Evolutionary conservation across 2,329 filamentous ascomycete genomes (phyloP).

Genomic region (Chaetomiaceae sp.): DNA sequence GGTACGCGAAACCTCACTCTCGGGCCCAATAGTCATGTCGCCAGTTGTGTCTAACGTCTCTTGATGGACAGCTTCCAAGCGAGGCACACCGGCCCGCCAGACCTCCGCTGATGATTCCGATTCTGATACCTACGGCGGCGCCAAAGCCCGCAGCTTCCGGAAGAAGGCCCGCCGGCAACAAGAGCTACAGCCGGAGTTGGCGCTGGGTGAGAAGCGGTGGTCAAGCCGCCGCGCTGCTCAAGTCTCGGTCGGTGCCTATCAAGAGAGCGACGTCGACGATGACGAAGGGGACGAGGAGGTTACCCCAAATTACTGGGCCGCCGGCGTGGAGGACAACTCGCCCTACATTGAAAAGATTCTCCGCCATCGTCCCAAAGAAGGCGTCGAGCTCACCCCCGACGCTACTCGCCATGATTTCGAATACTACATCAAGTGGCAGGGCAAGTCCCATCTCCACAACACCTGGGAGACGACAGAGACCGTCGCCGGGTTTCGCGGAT

Average conservation of each 20-base stretch:
- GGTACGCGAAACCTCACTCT: constrained; percentile 44
- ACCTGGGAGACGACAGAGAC: constrained; percentile 84
- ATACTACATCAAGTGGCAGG: constrained; percentile 94
- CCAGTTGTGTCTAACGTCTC: constrained; percentile 3
- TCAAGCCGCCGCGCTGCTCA: constrained; percentile 30
- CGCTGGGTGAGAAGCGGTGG: constrained; percentile 29
- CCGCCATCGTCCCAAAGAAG: constrained; percentile 76
- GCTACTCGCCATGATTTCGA: constrained; percentile 73
- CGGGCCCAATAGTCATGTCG: not conserved
- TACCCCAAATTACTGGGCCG: constrained; percentile 66
- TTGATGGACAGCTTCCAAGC: constrained; percentile 25
- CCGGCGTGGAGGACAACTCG: constrained; percentile 67
- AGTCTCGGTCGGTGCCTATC: constrained; percentile 41
- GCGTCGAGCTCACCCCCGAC: constrained; percentile 54
- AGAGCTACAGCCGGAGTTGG: constrained; percentile 25
- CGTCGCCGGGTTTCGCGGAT: constrained; percentile 73
- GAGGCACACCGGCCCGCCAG: constrained; percentile 29
- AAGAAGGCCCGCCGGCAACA: constrained; percentile 30
- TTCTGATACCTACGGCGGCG: constrained; percentile 29
- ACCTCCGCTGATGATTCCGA: constrained; percentile 28
- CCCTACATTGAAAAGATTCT: constrained; percentile 89
- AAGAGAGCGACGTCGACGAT: constrained; percentile 60
- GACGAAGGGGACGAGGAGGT: constrained; percentile 61
- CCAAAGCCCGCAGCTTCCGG: constrained; percentile 28
- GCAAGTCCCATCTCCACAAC: constrained; percentile 89